Percentiles rank a stretch among this genome's conserved stretches.
Evolutionary conservation across 2,329 filamentous ascomycete genomes (phyloP).

Genomic region (Colletotrichum sp.): DNA sequence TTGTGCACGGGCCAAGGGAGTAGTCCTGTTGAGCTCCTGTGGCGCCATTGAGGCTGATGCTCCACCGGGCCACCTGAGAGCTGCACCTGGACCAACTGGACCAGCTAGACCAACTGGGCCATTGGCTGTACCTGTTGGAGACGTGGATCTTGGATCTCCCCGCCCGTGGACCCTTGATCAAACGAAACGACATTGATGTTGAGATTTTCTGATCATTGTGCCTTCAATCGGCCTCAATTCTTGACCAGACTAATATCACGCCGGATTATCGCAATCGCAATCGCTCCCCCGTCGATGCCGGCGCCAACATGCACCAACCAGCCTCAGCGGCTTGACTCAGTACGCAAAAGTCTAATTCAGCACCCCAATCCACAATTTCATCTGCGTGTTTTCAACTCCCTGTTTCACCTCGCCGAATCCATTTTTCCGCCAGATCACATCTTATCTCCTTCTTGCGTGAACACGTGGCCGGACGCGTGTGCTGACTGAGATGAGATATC

Average conservation of each 20-base stretch:
- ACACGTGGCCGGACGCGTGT: slow-evolving; percentile 18
- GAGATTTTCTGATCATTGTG: neutral
- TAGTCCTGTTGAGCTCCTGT: neutral
- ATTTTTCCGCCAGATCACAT: neutral
- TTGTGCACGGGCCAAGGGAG: slow-evolving; percentile 5
- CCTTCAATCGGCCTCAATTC: neutral
- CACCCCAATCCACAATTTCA: slow-evolving; percentile 2
- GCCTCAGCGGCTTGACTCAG: slow-evolving; percentile 5
- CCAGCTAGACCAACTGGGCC: neutral
- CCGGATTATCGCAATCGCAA: neutral
- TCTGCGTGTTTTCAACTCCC: neutral
- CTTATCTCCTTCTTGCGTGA: neutral
- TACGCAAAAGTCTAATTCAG: slow-evolving; percentile 9
- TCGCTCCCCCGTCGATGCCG: neutral
- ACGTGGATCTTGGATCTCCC: neutral
- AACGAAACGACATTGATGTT: neutral
- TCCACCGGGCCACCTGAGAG: neutral
- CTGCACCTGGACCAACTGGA: neutral
- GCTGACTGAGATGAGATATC: neutral
- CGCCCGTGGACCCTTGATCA: neutral
- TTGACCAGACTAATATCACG: neutral
- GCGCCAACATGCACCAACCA: neutral
- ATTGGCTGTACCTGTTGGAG: neutral
- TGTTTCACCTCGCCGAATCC: slow-evolving; percentile 7
- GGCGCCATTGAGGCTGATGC: slow-evolving; percentile 7